Base-by-base conservation (phyloP, 345 rosid genomes). In the Excoecaria cochinchinensis region DNA sequence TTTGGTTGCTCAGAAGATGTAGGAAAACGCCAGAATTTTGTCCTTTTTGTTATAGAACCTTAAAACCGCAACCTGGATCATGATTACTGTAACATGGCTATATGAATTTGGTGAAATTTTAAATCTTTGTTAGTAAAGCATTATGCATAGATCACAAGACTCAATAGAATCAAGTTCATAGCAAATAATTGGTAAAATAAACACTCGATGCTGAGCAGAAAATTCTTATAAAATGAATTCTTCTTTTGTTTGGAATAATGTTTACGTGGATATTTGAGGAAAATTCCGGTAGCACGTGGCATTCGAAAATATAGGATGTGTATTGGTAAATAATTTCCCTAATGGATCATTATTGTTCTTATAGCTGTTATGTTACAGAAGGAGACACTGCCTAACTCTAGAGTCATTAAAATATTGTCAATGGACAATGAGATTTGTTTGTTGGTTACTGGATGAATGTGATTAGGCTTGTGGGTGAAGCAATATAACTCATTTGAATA, bases 1-100 rank as follows among this genome's bases (percentile, higher is more conserved):
- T 47, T 78, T 76, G 79, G 77, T 71, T 78, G 77, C 13, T 77
- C 71, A 59, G 82, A 82, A 78, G 69, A 31, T 77, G 71, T 38
- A 44, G 0, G 50, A 50, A 59, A 74, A 44, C 21, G 11, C 25
- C 22, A 36, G 50, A 25, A 6, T 44, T 71, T 19, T 40, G 31
- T 17, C 69, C 47, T 4, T 31, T 15, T 14, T 14, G 47, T 42
- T 7, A 72, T 68, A 53, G 76, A 74, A 74, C 57, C 70, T 51
- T 50, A 2, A 13, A n/a, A 2, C n/a, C 31, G 48, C 31, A 31
- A 31, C 31, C 1, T 31, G 31, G 1, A 31, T 31, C 31, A 31
- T 31, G 31, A 31, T 31, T 31, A 31, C 31, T 31, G 31, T 31
- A 31, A 31, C 31, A 31, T 31, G 31, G 31, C 31, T 31, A 31